These are phyloP conservation scores for Agaricales sp. DNA, from an alignment of 1,284 basidiomycete species.

Conservation along the genomic window DNA sequence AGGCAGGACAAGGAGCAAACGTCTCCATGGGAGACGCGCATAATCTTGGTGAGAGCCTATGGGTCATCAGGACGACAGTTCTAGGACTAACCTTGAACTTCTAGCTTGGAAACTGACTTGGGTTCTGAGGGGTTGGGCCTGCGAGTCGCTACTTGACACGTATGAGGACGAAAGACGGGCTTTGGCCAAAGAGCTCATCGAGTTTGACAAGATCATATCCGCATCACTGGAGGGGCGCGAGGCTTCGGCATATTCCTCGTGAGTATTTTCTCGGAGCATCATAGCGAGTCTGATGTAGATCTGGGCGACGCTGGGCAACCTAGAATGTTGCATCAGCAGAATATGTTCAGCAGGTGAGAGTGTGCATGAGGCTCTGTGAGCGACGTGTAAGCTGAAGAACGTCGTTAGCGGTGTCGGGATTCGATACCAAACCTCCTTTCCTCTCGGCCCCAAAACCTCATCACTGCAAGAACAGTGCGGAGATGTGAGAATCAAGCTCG, in stretches of 20 bases:
- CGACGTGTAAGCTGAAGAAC: not conserved
- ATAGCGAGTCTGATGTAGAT: constrained; percentile 58
- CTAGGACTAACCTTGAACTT: not conserved
- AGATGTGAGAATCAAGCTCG: constrained; percentile 10
- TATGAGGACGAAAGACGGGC: constrained; percentile 65
- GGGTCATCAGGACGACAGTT: not conserved
- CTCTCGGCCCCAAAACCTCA: constrained; percentile 20
- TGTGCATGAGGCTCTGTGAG: not conserved
- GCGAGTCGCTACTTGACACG: constrained; percentile 53
- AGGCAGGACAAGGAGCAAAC: constrained; percentile 66
- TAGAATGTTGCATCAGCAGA: not conserved
- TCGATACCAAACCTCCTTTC: constrained; percentile 11
- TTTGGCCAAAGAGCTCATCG: constrained; percentile 73
- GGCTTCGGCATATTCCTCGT: constrained; percentile 68
- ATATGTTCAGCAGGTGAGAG: constrained; percentile 1
- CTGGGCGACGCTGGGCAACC: constrained; percentile 33
- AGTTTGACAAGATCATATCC: constrained; percentile 71
- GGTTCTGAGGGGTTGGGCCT: constrained; percentile 63
- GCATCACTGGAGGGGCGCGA: constrained; percentile 69
- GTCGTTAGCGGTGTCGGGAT: constrained; percentile 16
- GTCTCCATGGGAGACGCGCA: constrained; percentile 77
- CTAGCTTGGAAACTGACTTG: constrained; percentile 69
- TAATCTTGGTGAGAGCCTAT: constrained; percentile 42
- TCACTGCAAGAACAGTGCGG: constrained; percentile 11
- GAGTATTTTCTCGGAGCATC: constrained; percentile 37